Percentiles rank a stretch among this genome's conserved stretches.
Evolutionary conservation across 768 basidiomycete genomes (phyloP).

Genomic region (Mycena pura): DNA sequence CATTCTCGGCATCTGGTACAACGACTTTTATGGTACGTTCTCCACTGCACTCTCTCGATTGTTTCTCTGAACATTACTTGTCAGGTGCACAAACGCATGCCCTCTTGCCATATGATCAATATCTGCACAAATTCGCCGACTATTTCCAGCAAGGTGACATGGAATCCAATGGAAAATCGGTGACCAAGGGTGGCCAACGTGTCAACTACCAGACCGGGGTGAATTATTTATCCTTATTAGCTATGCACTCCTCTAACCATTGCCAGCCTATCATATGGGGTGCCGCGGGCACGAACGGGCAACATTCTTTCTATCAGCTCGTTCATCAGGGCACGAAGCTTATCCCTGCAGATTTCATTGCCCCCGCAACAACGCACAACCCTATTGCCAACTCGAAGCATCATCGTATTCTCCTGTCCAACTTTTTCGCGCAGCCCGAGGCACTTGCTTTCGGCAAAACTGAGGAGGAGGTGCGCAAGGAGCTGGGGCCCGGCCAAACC

Average conservation of each 20-base stretch:
- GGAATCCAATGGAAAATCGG: slow-evolving; percentile 98
- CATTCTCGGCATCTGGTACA: slow-evolving; percentile 96
- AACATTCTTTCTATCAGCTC: slow-evolving; percentile 99
- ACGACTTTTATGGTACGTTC: slow-evolving; percentile 88
- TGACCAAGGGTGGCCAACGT: slow-evolving; percentile 92
- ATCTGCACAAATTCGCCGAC: slow-evolving; percentile 98
- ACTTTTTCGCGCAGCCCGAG: slow-evolving; percentile 98
- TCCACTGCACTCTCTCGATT: slow-evolving; percentile 10
- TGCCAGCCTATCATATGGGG: slow-evolving; percentile 97
- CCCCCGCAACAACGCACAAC: slow-evolving; percentile 89
- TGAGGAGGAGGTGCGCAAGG: slow-evolving; percentile 81
- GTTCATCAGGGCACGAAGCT: slow-evolving; percentile 94
- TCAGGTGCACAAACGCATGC: slow-evolving; percentile 92
- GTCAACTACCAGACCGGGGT: slow-evolving; percentile 98
- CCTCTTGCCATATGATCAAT: slow-evolving; percentile 97
- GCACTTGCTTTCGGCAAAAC: slow-evolving; percentile 98
- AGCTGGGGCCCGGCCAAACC: slow-evolving; percentile 71
- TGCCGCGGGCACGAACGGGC: slow-evolving; percentile 96
- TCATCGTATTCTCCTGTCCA: slow-evolving; percentile 95
- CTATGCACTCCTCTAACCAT: neutral
- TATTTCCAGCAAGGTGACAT: slow-evolving; percentile 99
- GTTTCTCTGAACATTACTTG: neutral
- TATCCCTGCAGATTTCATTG: slow-evolving; percentile 91
- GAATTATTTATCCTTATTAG: slow-evolving; percentile 37
- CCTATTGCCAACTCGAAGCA: slow-evolving; percentile 87